Base-by-base conservation (phyloP, 75 land plant genomes). In the Adiantum capillusveneris region DNA sequence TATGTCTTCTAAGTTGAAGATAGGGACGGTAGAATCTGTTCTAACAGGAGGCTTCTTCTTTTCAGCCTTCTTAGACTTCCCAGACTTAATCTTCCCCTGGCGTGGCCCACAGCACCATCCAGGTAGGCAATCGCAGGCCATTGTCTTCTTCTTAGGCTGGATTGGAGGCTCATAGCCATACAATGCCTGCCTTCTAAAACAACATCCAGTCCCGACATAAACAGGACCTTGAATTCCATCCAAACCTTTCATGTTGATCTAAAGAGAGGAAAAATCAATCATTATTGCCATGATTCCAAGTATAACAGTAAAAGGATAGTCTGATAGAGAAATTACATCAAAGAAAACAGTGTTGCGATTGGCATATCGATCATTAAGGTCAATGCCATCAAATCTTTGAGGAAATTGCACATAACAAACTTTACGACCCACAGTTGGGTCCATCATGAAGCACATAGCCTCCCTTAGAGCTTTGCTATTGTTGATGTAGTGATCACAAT, bases 401-500 rank as follows among this genome's bases (percentile, higher is more conserved):
- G 76, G 76, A 50, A 73, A 73, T 29, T 73, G 76, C 13, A 73
- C 76, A 46, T 73, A 73, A 56, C 76, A 73, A 7, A 73, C 76
- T 48, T 54, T 65, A 34, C 6, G 25, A 3, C 55, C 55, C 1
- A 53, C 28, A 3, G 25, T 53, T 25, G 55, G 55, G 25, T 53
- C 55, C 55, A 94, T 94, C 70, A 94, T 51, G 51, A 94, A 94
- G 58, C 93, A 88, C 93, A 88, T 88, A 44, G 93, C 73, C 57
- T 88, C 93, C 31, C 93, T 75, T 56, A 90, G 48, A 0, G 98
- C 98, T 74, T 89, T 94, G 78, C 98, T 94, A 59, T 94, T 94
- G 68, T 94, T 94, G 69, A 94, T 86, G 75, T 94, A 94, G 78
- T 94, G 98, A 81, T 94, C 98, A 81, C 96, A 90, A 66, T 90